These are phyloP conservation scores for Salpingoeca rosetta DNA, from an alignment of 78 protist species.

Conservation along the genomic window DNA sequence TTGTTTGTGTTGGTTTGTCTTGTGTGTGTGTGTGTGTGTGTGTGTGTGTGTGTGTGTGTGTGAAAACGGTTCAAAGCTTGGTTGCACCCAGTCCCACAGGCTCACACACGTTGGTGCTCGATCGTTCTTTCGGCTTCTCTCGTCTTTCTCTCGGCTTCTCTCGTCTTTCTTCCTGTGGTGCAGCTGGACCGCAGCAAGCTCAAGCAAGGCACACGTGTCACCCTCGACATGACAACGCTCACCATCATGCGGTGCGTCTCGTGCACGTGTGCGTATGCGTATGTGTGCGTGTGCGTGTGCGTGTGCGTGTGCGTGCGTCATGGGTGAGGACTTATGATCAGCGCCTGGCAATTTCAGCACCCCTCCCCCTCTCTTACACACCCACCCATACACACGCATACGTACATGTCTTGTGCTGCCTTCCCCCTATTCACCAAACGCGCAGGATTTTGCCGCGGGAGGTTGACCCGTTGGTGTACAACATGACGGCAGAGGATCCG, in stretches of 20 bases:
- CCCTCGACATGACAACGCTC: conserved; percentile 98
- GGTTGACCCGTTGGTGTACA: conserved; percentile 98
- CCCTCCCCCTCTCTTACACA: background rate
- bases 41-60: too few species aligned
- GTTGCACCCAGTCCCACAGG: background rate
- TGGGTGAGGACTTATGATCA: too few species aligned
- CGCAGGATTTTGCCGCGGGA: conserved; percentile 57
- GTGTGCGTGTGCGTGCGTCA: too few species aligned
- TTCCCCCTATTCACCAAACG: background rate
- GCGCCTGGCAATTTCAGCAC: background rate
- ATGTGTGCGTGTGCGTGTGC: conserved; percentile 1
- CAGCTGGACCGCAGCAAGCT: conserved; percentile 71
- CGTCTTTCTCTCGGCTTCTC: background rate
- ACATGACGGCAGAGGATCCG: conserved; percentile 89
- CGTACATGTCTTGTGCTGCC: background rate
- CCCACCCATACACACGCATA: too few species aligned
- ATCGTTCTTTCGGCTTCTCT: background rate
- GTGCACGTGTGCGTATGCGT: background rate
- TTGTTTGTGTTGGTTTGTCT: background rate
- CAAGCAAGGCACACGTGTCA: conserved; percentile 87
- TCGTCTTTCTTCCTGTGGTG: background rate
- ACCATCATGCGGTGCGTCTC: conserved; percentile 96
- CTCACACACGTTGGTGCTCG: background rate
- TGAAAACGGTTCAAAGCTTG: too few species aligned
- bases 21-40: background rate